These are phyloP conservation scores for Wickerhamomyces sp. DNA, from an alignment of 1,139 yeast genomes.

Conservation along the genomic window DNA sequence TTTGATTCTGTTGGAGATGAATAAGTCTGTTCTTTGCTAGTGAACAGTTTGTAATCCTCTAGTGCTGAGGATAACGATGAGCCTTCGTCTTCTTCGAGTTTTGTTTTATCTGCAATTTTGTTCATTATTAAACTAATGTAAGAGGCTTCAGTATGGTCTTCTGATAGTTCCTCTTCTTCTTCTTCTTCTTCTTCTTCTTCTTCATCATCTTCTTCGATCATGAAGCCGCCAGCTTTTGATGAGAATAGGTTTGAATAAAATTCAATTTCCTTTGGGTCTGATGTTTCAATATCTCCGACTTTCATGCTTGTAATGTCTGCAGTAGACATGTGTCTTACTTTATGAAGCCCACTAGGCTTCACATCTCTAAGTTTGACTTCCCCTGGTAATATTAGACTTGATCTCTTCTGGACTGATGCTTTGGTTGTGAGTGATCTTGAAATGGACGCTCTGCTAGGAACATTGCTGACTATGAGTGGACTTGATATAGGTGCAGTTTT, in stretches of 20 bases:
- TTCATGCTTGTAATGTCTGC: conserved; percentile 4
- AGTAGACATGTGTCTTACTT: conserved; percentile 10
- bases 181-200: background rate
- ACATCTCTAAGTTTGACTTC: background rate
- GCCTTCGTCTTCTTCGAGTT: background rate
- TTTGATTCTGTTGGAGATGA: conserved; percentile 1
- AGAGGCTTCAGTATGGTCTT: too few species aligned
- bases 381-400: background rate
- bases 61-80: conserved; percentile 14
- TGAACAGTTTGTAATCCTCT: conserved; percentile 21
- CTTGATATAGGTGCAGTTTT: background rate
- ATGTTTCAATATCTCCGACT: conserved; percentile 5
- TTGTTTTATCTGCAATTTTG: too few species aligned
- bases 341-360: background rate
- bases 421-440: background rate
- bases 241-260: conserved; percentile 13
- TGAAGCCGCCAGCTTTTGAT: background rate
- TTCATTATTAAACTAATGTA: too few species aligned
- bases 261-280: conserved; percentile 20
- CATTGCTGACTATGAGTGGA: background rate
- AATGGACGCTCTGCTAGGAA: background rate
- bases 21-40: conserved; percentile 3
- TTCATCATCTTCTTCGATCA: background rate
- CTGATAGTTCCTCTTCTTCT: background rate
- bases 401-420: background rate